Percentiles rank a stretch among this genome's conserved stretches.
Evolutionary conservation across 768 basidiomycete genomes (phyloP).

Genomic region (Dacryopinax spathularia): DNA sequence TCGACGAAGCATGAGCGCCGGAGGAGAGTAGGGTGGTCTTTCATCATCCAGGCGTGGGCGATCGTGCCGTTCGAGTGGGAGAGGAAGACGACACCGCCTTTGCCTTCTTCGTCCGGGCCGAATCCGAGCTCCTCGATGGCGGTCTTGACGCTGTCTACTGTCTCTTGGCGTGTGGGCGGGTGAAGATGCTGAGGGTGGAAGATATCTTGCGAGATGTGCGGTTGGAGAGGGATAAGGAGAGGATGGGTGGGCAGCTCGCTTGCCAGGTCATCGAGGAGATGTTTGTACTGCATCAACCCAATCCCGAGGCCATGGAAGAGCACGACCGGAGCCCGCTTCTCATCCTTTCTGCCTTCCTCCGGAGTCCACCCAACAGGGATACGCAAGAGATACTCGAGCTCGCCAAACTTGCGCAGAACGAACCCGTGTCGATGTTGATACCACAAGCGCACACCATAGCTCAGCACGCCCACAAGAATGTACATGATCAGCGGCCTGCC

Average conservation of each 20-base stretch:
- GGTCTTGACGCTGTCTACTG: conserved; percentile 39
- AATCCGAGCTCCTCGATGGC: conserved; percentile 53
- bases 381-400: conserved; percentile 63
- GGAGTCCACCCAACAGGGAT: conserved; percentile 54
- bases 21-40: conserved; percentile 53
- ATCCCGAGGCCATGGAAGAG: conserved; percentile 84
- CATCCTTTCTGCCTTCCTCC: conserved; percentile 23
- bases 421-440: conserved; percentile 33
- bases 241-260: conserved; percentile 49
- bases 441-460: conserved; percentile 34
- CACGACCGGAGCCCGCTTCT: conserved; percentile 47
- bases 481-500: conserved; percentile 49
- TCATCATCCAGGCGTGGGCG: conserved; percentile 79
- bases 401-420: conserved; percentile 37
- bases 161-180: conserved; percentile 52
- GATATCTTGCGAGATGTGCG: conserved; percentile 73
- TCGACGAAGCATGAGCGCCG: conserved; percentile 78
- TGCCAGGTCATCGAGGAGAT: conserved; percentile 46
- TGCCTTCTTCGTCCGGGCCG: conserved; percentile 27
- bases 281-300: conserved; percentile 56
- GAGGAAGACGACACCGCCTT: conserved; percentile 54
- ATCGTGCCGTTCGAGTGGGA: conserved; percentile 88
- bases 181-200: conserved; percentile 60
- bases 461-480: conserved; percentile 34
- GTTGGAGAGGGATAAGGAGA: conserved; percentile 63